Evolutionary conservation across 352 stramenopile species (phyloP).

Genomic region (Phytophthora ramorum): DNA sequence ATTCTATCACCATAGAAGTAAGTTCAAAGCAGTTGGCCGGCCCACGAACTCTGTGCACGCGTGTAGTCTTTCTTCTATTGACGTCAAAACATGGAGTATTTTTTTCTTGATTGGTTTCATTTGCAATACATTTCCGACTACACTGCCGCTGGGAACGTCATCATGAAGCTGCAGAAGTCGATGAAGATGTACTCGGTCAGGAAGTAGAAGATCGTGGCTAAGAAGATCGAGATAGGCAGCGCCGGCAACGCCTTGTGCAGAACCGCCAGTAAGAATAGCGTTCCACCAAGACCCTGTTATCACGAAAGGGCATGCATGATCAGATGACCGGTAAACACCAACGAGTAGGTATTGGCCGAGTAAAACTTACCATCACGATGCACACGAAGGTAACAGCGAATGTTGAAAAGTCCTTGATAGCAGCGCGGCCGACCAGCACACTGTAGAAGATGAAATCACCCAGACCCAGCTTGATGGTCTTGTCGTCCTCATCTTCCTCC

Average conservation of each 20-base stretch:
- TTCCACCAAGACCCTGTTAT: constrained; percentile 90
- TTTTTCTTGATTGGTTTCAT: constrained; percentile 21
- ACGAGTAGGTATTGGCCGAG: not conserved
- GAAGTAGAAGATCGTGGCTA: constrained; percentile 86
- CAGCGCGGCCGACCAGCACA: constrained; percentile 96
- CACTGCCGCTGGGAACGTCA: constrained; percentile 62
- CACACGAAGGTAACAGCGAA: constrained; percentile 94
- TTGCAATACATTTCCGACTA: constrained; percentile 39
- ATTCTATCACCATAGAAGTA: not conserved
- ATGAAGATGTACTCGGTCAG: constrained; percentile 85
- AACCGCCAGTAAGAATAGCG: constrained; percentile 95
- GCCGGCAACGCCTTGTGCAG: constrained; percentile 95
- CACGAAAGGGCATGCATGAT: constrained; percentile 5
- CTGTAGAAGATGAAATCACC: constrained; percentile 99
- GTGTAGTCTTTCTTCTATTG: constrained; percentile 3
- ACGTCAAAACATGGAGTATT: constrained; percentile 23
- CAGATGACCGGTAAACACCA: not conserved
- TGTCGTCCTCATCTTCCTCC: constrained; percentile 71
- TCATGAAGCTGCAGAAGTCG: constrained; percentile 86
- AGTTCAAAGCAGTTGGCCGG: not conserved
- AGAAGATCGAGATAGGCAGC: constrained; percentile 95
- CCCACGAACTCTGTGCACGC: not conserved
- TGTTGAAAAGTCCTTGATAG: constrained; percentile 95
- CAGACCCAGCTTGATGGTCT: constrained; percentile 94
- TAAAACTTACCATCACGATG: constrained; percentile 89